Evolutionary conservation across 176 grass and related monocot genomes (phyloP), one percentile per base, ranked within the genome.

Genomic region (Calamus simplicifolius): DNA sequence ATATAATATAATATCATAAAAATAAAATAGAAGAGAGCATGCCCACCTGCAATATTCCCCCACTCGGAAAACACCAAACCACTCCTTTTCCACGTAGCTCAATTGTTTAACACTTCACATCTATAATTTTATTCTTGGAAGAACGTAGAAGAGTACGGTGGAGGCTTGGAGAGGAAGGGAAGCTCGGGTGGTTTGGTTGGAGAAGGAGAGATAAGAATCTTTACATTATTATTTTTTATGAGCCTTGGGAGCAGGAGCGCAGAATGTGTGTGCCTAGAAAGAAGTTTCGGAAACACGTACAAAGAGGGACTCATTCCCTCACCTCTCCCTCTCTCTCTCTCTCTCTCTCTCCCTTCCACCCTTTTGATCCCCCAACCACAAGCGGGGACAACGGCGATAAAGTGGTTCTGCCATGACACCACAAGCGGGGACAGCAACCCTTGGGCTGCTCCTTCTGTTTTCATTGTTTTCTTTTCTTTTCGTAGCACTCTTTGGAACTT

Each of bases 231-330:
- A 64, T 64, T 78, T 52, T 56, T 0, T 27, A n/a, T 3, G 4
- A 52, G 51, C 88, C 78, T 92, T 63, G 88, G 87, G 88, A 71
- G 87, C 93, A 98, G 92, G 81, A 90, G 69, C 76, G 84, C 84
- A 89, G 79, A 76, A 98, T 92, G 87, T 85, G 83, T 90, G 93
- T 83, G 77, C 83, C 93, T 79, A 78, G 87, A 85, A 92, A 90
- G 72, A 27, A 70, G 25, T 48, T 68, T 78, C 52, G 35, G 67
- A 68, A 77, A 27, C 54, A 57, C 63, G 80, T 88, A 88, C 72
- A 64, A 70, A 64, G 19, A 31, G 21, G 18, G 12, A 0, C 17
- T 53, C 30, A 1, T 35, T 35, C 35, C 12, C 35, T 43, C 35
- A 2, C 35, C 38, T 77, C 72, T 80, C 64, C 78, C 21, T 23